These are phyloP conservation scores for Prunus salicina DNA, from an alignment of 306 rosid species.

Conservation along the genomic window DNA sequence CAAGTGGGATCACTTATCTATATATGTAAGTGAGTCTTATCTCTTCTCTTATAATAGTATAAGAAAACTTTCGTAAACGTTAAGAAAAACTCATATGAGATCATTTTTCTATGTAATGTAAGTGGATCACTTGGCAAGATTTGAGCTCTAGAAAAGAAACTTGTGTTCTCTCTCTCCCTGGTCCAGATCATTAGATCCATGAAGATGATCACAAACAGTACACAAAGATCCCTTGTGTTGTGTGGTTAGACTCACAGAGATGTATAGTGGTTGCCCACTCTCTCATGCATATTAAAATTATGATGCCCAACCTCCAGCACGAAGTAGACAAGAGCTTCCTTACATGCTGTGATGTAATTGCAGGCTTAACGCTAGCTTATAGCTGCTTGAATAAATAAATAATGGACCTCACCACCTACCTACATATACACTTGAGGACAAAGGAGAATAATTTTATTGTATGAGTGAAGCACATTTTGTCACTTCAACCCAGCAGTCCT, in stretches of 20 bases:
- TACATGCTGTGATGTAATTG: background rate
- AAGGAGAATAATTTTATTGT: no score
- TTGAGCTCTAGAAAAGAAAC: background rate
- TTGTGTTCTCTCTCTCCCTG: background rate
- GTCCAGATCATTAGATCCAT: background rate
- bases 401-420: background rate
- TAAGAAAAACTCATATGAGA: no score
- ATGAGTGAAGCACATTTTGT: background rate
- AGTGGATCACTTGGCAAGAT: background rate
- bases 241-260: background rate
- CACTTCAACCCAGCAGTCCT: background rate
- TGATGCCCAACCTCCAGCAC: background rate
- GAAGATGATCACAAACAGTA: background rate
- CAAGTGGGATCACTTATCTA: no score
- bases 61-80: no score
- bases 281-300: background rate
- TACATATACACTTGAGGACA: background rate
- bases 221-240: background rate
- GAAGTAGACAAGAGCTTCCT: background rate
- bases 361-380: background rate
- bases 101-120: no score
- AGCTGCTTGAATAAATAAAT: background rate
- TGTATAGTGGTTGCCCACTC: constrained; percentile 9
- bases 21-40: no score
- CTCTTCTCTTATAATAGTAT: no score